Base-by-base conservation (phyloP, 805 yeast species). In the Ogataea pilisensis region DNA sequence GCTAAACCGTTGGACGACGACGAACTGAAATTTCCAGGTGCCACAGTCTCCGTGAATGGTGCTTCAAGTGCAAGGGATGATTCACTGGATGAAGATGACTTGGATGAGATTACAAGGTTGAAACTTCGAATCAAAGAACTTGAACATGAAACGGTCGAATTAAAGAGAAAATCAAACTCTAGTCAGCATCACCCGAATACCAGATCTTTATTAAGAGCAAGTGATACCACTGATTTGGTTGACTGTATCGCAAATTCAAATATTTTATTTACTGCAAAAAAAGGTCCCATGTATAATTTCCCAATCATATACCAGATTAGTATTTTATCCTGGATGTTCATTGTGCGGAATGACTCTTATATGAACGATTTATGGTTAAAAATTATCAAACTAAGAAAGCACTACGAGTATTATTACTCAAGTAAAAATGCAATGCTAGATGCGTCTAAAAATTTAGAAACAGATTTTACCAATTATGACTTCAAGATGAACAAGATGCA, bases 281-380 rank as follows among this genome's bases (percentile, higher is more conserved):
- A 58, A 38, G 63, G 61, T 19, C 57, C 62, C 18, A 57, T 58
- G 9, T 60, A 59, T 39, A 61, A 61, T 34, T 61, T 65, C 43
- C 66, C 69, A 8, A 61, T 65, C 11, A 57, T 64, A 14, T 63
- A 65, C 42, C 67, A 65, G 38, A 65, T 65, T 19, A 56, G 79
- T 43, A 73, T 77, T 1, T 69, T 79, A 4, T 78, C 79, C 19
- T 76, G 81, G 80, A 58, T 76, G 49, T 78, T 79, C 21, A 68
- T 76, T 17, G 75, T 76, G 66, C 71, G 76, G 53, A 78, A 79
- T 50, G 82, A 76, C 48, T 75, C 78, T 5, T 76, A 75, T 50
- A 54, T 76, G 35, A 70, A 77, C 43, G 71, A 76, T 33, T 51
- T 76, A 19, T 76, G 82, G 82, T 46, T 61, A 41, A 64, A 64